Evolutionary conservation across 1,284 basidiomycete genomes (phyloP).

Genomic region (Exobasidium cylindrosporum): DNA sequence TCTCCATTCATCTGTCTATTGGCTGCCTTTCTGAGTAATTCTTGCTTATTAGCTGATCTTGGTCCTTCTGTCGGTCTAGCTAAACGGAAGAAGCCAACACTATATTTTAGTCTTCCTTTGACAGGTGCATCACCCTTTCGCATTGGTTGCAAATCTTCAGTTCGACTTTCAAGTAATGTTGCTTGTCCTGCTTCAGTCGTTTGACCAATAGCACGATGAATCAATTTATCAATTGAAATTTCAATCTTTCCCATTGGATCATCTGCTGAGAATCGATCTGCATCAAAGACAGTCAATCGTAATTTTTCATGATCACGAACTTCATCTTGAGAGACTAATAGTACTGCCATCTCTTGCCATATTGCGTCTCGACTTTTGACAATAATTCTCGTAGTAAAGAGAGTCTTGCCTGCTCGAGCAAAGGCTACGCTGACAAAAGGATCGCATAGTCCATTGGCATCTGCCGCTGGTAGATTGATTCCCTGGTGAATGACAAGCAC

Average conservation of each 20-base stretch:
- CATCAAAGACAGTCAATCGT: conserved; percentile 42
- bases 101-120: conserved; percentile 44
- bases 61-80: conserved; percentile 28
- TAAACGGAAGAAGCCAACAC: conserved; percentile 41
- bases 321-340: conserved; percentile 44
- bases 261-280: conserved; percentile 50
- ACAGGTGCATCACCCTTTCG: conserved; percentile 25
- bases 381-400: conserved; percentile 40
- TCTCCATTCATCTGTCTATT: conserved; percentile 3
- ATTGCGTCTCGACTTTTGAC: conserved; percentile 34
- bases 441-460: conserved; percentile 43
- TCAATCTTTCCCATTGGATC: conserved; percentile 49
- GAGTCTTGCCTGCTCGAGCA: conserved; percentile 39
- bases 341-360: conserved; percentile 44
- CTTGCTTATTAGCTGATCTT: conserved; percentile 24
- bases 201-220: conserved; percentile 15
- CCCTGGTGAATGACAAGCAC: conserved; percentile 43
- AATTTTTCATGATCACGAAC: conserved; percentile 41
- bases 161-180: conserved; percentile 35
- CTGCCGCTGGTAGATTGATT: conserved; percentile 38
- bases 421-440: conserved; percentile 45
- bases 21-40: conserved; percentile 27
- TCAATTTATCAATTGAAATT: conserved; percentile 36
- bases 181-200: conserved; percentile 8
- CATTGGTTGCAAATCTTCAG: conserved; percentile 36